phyloP scores from a whole-genome alignment of 129 eudicot genomes.

The Rutidosis leptorrhynchoides region DNA sequence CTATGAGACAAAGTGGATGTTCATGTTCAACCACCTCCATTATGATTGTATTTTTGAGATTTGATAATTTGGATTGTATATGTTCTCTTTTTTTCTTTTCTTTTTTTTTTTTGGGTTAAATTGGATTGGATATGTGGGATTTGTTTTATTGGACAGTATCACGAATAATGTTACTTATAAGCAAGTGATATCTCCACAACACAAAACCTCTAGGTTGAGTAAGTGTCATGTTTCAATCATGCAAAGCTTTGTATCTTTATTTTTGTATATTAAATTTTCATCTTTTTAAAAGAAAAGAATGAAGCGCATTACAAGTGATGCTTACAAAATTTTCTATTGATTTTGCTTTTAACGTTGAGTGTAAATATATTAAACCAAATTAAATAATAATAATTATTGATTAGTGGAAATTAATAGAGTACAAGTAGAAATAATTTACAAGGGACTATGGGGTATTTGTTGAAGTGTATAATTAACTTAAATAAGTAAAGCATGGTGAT shows the following conservation, averaged over 20 bases:
- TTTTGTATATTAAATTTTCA: neutral
- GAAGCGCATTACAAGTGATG: neutral
- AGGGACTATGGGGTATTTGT: neutral
- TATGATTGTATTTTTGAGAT: neutral
- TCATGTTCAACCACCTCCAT: neutral
- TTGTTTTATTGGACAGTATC: too few relatives aligned
- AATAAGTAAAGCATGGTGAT: slow-evolving; percentile 12
- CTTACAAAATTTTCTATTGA: too few relatives aligned
- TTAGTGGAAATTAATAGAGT: neutral
- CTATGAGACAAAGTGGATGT: neutral
- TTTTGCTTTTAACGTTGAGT: too few relatives aligned
- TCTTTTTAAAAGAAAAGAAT: neutral
- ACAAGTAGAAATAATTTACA: slow-evolving; percentile 23
- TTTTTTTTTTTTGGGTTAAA: too few relatives aligned
- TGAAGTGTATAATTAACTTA: neutral
- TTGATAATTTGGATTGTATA: neutral
- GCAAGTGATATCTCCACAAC: neutral
- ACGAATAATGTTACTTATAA: too few relatives aligned
- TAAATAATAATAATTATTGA: neutral
- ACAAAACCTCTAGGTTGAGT: neutral
- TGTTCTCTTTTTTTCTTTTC: too few relatives aligned
- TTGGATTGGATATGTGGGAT: too few relatives aligned
- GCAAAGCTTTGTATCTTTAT: neutral
- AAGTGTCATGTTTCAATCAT: neutral
- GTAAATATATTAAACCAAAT: neutral